These are phyloP conservation scores for Stenocarpella maydis DNA, from an alignment of 2,329 filamentous ascomycete species.

Conservation along the genomic window DNA sequence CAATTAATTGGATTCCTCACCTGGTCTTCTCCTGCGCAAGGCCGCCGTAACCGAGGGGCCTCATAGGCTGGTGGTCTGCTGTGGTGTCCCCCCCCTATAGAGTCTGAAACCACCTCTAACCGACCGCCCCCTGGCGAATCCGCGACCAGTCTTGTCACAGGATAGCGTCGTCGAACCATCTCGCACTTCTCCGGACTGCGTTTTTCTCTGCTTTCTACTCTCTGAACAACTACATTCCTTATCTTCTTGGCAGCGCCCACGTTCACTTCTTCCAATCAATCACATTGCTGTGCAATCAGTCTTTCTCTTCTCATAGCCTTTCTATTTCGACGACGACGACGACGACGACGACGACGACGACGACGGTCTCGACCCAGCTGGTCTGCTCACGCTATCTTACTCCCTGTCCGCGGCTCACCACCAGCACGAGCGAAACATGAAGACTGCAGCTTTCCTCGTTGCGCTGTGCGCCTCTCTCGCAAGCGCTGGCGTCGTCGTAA, in stretches of 20 bases:
- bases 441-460: conserved; percentile 49
- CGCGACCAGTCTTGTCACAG: conserved; percentile 33
- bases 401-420: neutral
- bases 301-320: neutral
- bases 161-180: conserved; percentile 14
- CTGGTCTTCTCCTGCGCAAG: neutral
- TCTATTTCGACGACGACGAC: neutral
- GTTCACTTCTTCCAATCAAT: conserved; percentile 13
- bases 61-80: conserved; percentile 31
- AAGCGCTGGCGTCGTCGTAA: conserved; percentile 64
- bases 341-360: neutral
- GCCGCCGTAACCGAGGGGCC: conserved; percentile 6
- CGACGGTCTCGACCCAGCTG: conserved; percentile 8
- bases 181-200: conserved; percentile 4
- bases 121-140: conserved; percentile 27
- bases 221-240: neutral
- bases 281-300: conserved; percentile 23
- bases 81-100: conserved; percentile 23
- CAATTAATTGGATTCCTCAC: conserved; percentile 1
- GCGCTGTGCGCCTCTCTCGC: conserved; percentile 55
- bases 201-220: neutral
- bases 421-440: conserved; percentile 47
- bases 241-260: conserved; percentile 5
- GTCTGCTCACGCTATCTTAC: neutral
- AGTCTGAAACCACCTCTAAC: conserved; percentile 34